Percentiles rank a stretch among this genome's conserved stretches.
phyloP scores from a whole-genome alignment of 1,284 basidiomycete species.

The Fomitiporia mediterranea region DNA sequence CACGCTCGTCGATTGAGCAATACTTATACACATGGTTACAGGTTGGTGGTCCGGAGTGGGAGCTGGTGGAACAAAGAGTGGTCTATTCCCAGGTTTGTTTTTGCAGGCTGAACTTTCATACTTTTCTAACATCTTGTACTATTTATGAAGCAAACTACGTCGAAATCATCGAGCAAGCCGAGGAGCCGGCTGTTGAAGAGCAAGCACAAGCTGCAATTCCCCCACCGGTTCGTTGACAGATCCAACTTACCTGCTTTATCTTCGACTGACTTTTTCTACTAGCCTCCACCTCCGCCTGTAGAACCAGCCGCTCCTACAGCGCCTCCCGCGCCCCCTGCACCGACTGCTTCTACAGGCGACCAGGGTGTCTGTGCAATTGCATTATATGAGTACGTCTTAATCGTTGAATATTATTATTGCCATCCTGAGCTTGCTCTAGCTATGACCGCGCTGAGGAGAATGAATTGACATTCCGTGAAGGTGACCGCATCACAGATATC shows the following conservation, averaged over 20 bases:
- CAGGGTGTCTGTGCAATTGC: constrained; percentile 65
- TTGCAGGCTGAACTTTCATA: not conserved
- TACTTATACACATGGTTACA: not conserved
- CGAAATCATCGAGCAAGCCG: constrained; percentile 51
- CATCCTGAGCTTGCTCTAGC: constrained; percentile 33
- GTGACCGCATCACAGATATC: constrained; percentile 71
- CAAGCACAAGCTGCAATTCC: constrained; percentile 37
- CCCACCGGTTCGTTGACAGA: constrained; percentile 34
- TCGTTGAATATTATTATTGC: not conserved
- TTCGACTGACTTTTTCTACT: constrained; percentile 15
- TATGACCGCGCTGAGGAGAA: constrained; percentile 88
- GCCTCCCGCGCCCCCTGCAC: constrained; percentile 28
- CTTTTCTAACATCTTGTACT: not conserved
- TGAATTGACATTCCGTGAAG: constrained; percentile 81
- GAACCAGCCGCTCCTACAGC: constrained; percentile 38
- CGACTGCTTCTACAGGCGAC: constrained; percentile 37
- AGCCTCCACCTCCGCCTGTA: constrained; percentile 34
- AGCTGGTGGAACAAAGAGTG: constrained; percentile 54
- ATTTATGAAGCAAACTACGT: constrained; percentile 67
- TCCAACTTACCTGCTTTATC: not conserved
- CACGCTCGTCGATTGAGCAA: not conserved
- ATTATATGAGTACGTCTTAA: constrained; percentile 62
- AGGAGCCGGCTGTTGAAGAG: constrained; percentile 35
- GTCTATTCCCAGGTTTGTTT: constrained; percentile 68
- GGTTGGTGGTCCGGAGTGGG: constrained; percentile 80